Evolutionary conservation across 768 basidiomycete species (phyloP).

Genomic region (Pleurotus pulmonarius): DNA sequence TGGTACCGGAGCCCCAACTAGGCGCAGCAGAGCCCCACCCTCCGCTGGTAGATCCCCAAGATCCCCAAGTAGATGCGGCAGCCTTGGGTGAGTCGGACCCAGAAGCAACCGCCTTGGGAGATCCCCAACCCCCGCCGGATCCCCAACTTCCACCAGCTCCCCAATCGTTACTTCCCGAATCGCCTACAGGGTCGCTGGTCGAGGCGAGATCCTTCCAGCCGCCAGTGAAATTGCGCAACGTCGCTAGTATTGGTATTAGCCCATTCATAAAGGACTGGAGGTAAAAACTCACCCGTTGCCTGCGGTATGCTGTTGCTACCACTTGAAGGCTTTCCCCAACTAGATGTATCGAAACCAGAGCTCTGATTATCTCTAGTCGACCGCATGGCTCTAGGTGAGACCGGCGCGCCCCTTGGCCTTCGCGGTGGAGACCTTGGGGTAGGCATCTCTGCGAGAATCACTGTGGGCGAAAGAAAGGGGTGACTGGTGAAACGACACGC

Average conservation of each 20-base stretch:
- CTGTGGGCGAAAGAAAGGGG: too few species aligned
- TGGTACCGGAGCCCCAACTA: too few species aligned
- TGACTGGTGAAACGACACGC: too few species aligned
- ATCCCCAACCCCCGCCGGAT: background rate
- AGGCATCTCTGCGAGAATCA: background rate
- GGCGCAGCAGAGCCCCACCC: background rate
- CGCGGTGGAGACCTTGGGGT: background rate
- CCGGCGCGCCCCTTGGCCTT: background rate
- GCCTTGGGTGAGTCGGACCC: too few species aligned
- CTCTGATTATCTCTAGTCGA: background rate
- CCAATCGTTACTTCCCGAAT: background rate
- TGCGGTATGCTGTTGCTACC: too few species aligned
- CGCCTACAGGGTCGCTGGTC: background rate
- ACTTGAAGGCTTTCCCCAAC: background rate
- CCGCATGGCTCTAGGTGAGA: background rate
- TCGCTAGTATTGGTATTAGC: background rate
- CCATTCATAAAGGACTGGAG: background rate
- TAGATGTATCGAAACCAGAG: background rate
- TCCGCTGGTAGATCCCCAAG: background rate
- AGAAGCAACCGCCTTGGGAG: background rate
- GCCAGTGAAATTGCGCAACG: constrained; percentile 1
- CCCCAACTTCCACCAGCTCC: background rate
- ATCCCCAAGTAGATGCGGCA: background rate
- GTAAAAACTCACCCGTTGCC: background rate
- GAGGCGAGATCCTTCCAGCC: background rate